phyloP scores from a whole-genome alignment of 2,329 filamentous ascomycete genomes.

The Xylaria digitata region DNA sequence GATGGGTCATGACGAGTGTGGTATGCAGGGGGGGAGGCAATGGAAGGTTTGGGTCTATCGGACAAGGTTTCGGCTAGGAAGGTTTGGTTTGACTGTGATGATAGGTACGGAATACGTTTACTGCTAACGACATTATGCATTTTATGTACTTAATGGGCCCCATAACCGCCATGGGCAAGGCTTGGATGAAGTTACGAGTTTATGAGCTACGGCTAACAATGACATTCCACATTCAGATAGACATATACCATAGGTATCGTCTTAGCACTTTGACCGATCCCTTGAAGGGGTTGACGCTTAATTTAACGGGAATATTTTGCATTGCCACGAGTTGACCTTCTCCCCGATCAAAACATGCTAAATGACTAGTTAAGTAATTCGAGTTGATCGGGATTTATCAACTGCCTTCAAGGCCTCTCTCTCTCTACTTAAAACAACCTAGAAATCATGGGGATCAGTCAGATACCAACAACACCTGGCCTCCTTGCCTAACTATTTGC shows the following conservation, averaged over 20 bases:
- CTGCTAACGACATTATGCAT: slow-evolving; percentile 21
- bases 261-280: not conserved
- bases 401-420: too few species aligned
- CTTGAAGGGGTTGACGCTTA: not conserved
- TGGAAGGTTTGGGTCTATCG: slow-evolving; percentile 12
- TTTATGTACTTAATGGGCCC: not conserved
- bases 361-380: not conserved
- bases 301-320: not conserved
- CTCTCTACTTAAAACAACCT: not conserved
- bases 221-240: slow-evolving; percentile 21
- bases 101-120: slow-evolving; percentile 12
- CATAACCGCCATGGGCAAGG: not conserved
- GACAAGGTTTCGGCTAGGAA: slow-evolving; percentile 19
- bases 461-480: not conserved
- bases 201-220: slow-evolving; percentile 19
- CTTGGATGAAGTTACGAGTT: slow-evolving; percentile 22
- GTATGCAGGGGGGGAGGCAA: not conserved
- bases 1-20: not conserved
- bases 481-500: slow-evolving; percentile 28
- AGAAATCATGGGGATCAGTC: not conserved
- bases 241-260: slow-evolving; percentile 8
- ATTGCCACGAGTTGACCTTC: not conserved
- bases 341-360: not conserved
- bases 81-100: slow-evolving; percentile 3
- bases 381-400: too few species aligned